Evolutionary conservation across 2,329 filamentous ascomycete genomes (phyloP).

Genomic region (Pseudocercospora fijiensis): DNA sequence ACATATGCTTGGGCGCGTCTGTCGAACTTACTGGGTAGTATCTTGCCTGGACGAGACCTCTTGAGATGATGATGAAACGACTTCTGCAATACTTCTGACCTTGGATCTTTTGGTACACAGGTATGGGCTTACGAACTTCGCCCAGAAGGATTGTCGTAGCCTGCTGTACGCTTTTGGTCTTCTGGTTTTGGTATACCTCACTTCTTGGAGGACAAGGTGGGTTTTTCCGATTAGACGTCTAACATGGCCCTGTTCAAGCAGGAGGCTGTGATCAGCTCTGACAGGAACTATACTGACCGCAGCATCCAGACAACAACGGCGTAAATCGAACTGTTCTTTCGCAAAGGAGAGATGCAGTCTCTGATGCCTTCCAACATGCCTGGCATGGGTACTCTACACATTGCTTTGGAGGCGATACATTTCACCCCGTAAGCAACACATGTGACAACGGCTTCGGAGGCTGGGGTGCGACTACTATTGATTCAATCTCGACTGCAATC

Average conservation of each 20-base stretch:
- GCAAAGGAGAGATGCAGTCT: neutral
- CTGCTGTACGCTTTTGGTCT: neutral
- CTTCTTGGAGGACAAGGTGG: neutral
- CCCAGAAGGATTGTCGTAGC: neutral
- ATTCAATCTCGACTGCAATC: conserved; percentile 31
- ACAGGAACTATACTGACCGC: neutral
- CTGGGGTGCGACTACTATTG: conserved; percentile 32
- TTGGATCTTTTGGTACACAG: neutral
- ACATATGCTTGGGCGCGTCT: neutral
- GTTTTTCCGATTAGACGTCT: neutral
- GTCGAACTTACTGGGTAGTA: neutral
- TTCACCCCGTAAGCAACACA: conserved; percentile 32
- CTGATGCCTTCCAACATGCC: conserved; percentile 33
- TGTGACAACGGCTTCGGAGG: conserved; percentile 32
- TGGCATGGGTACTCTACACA: conserved; percentile 39
- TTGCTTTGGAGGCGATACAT: conserved; percentile 38
- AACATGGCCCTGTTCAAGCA: neutral
- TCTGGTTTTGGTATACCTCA: neutral
- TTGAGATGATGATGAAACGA: too few species aligned
- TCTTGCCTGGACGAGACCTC: too few species aligned
- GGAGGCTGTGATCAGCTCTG: too few species aligned
- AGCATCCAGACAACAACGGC: neutral
- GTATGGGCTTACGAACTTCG: neutral
- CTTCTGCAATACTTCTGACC: neutral
- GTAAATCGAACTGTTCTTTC: neutral